phyloP scores from a whole-genome alignment of 176 grass and related monocot species.

The Eragrostis nindensis region DNA sequence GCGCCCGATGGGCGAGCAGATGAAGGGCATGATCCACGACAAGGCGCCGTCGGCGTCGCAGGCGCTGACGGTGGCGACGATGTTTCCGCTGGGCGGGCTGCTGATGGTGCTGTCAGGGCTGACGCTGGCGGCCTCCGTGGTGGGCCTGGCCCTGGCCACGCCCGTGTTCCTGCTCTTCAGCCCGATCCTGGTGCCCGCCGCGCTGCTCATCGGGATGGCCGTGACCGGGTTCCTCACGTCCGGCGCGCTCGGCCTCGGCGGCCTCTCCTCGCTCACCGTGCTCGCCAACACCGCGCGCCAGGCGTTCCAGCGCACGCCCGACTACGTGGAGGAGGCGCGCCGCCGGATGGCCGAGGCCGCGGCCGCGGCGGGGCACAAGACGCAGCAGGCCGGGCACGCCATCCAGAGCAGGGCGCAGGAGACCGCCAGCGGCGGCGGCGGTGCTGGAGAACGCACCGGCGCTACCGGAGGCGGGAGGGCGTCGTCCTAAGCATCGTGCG shows the following conservation, averaged over 20 bases:
- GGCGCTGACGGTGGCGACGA: conserved; percentile 80
- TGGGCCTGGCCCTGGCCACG: conserved; percentile 64
- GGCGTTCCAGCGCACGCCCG: conserved; percentile 54
- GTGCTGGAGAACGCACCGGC: background rate
- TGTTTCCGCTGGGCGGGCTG: conserved; percentile 80
- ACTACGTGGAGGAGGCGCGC: conserved; percentile 71
- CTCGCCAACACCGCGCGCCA: conserved; percentile 57
- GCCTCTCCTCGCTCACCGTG: conserved; percentile 63
- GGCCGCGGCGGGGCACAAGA: conserved; percentile 61
- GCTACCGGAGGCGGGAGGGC: conserved; percentile 2
- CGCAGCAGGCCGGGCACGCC: conserved; percentile 48
- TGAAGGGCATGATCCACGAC: conserved; percentile 64
- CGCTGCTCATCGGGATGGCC: conserved; percentile 70
- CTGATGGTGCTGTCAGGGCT: conserved; percentile 74
- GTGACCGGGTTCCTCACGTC: conserved; percentile 79
- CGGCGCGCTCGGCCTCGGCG: conserved; percentile 72
- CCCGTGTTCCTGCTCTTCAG: conserved; percentile 94
- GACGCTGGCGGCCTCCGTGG: conserved; percentile 58
- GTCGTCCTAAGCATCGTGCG: conserved; percentile 30
- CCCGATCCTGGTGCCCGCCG: conserved; percentile 76
- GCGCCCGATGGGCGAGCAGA: conserved; percentile 31
- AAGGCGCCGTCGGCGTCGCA: conserved; percentile 77
- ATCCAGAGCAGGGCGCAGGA: conserved; percentile 73
- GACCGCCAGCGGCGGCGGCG: background rate
- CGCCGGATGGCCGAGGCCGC: conserved; percentile 68